Evolutionary conservation across 2,329 filamentous ascomycete species (phyloP), one percentile per base, ranked within the genome.

Genomic region (Colletotrichum simmondsii): DNA sequence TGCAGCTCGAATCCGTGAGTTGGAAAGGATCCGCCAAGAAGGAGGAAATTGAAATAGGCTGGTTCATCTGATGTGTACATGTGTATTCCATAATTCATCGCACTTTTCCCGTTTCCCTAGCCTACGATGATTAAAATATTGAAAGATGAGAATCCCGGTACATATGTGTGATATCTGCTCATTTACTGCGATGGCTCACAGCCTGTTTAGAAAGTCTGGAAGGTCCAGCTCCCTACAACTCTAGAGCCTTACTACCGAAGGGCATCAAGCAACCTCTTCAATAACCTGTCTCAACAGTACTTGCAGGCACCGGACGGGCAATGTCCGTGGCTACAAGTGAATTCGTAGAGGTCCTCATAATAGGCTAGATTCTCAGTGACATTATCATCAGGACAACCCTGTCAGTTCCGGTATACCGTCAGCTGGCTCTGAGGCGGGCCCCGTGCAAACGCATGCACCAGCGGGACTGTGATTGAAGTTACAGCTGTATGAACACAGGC

Each of bases 11-110:
- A 8, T 53, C 3, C 35, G 52, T n/a, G 66, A 69, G 66, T 19
- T 64, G 52, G 66, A 69, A 58, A 64, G 59, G 52, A 35, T 64
- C 11, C 60, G 67, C 54, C 65, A 46, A 62, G 57, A 30, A 30
- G 30, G 30, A n/a, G 14, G 35, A 12, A 37, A 37, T 37, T 37
- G 35, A 37, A 3, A 5, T 37, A 16, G 35, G 35, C 35, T 37
- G 35, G 35, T 37, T 37, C 11, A 37, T 37, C 35, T 37, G 35
- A 4, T 37, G 35, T 37, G 11, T 16, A 16, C 5, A 37, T 37
- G 11, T 12, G 35, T 37, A 37, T 16, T 37, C 11, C 11, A 12
- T 37, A 5, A 12, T 37, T 6, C 14, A 12, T 16, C 12, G 11
- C 5, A 37, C 35, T 16, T 37, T 37, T 37, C 35, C 35, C 5